Base-by-base conservation (phyloP, 306 rosid genomes). In the Castanea crenata region DNA sequence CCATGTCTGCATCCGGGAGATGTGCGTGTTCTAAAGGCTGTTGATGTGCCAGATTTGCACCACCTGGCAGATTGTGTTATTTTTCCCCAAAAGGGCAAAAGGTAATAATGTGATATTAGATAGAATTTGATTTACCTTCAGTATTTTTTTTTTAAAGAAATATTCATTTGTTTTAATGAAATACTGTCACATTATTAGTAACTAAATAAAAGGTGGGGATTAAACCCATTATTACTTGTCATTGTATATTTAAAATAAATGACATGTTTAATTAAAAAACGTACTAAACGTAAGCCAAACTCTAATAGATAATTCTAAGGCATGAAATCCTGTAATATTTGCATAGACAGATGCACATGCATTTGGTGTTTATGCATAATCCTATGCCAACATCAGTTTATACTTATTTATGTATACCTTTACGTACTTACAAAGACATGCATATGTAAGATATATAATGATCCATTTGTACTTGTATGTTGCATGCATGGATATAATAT, bases 41-140 rank as follows among this genome's bases (percentile, higher is more conserved):
- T 84, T 62, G 76, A 87, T 55, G 81, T 84, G 44, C 74, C 80
- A 2, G 80, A 75, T n/a, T 59, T 87, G 44, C 83, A 71, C 31
- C 90, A 84, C 38, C 76, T 79, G 84, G 83, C 82, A 5, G 81
- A 87, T 29, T 87, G 86, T 58, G 84, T 87, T n/a, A 86, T 87
- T 69, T 87, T 87, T 73, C 90, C 90, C 0, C 79, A 79, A 1
- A 87, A 82, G 34, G 90, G 90, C 29, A 12, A 76, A 14, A 79
- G 88, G 86, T 87, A 67, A 51, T 34, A 12, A 23, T 14, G 38
- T 27, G 29, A 59, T 8, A 59, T 59, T 6, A 6, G 10, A 38
- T 38, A 1, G 10, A 2, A 9, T 38, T 38, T 38, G 2, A 0
- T 11, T 38, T 38, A 1, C 0, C 0, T 7, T 0, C 7, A 38